Base-by-base conservation (phyloP, 495 filamentous ascomycete genomes). In the Trichoderma erinaceum region DNA sequence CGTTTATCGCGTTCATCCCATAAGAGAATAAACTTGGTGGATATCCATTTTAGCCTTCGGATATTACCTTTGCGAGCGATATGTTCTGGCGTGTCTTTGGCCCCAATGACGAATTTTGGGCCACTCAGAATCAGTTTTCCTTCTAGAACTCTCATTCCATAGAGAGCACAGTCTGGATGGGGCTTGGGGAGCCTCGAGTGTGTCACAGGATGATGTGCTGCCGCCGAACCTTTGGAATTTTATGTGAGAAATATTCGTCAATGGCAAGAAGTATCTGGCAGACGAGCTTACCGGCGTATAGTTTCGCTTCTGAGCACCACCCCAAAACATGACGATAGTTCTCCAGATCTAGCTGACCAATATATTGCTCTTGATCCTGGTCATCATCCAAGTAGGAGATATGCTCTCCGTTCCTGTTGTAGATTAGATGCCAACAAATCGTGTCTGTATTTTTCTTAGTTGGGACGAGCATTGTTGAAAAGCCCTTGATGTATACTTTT, bases 1-100 rank as follows among this genome's bases (percentile, higher is more conserved):
- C 75, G 66, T 16, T 71, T 73, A 25, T 76, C 77, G 27, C 44
- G 56, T 3, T 70, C 72, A 64, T 80, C 78, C 67, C 71, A 79
- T 4, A 79, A 67, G 2, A 74, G 64, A 3, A 76, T 69, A 25
- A 69, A 71, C 23, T 71, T 71, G 11, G 56, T 66, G 10, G 32
- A 27, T 8, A 76, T 69, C 71, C 69, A 72, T 48, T 67, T 52
- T 4, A 79, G 67, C 48, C 68, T 67, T 0, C 16, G 12, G 11
- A 71, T 58, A 61, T 75, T 75, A 23, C 66, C 67, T 46, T 67
- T 46, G 43, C 43, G 43, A 46, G 43, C 1, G 4, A 46, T 18
- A 18, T 46, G 12, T 7, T 4, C 43, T 16, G 43, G 43, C 18
- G 43, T 46, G 43, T 46, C 43, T 18, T 16, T 46, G 18, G 13